These are phyloP conservation scores for Diaporthe humulicola DNA, from an alignment of 2,329 filamentous ascomycete genomes.

Conservation along the genomic window DNA sequence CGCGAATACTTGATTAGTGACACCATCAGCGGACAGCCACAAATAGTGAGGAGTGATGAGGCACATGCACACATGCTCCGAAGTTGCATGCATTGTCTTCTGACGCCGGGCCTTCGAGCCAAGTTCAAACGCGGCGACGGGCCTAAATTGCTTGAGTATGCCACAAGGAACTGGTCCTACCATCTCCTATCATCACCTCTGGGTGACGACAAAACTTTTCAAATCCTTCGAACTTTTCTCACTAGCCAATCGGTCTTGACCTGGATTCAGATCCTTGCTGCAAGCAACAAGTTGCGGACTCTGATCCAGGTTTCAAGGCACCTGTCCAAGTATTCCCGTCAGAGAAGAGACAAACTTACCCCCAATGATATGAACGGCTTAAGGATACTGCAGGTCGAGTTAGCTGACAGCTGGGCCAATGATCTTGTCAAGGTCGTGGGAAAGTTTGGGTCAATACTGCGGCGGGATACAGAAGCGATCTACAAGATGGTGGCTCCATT, in stretches of 20 bases:
- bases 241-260: background rate
- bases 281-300: background rate
- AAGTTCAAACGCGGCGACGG: background rate
- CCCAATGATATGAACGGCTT: conserved; percentile 46
- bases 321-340: background rate
- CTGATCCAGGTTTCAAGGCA: background rate
- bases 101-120: background rate
- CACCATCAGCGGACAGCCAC: background rate
- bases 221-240: background rate
- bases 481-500: background rate
- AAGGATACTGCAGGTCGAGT: background rate
- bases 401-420: background rate
- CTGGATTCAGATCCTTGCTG: conserved; percentile 11
- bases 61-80: background rate
- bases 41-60: background rate
- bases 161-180: background rate
- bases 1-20: conserved; percentile 2
- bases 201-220: background rate
- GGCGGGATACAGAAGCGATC: background rate
- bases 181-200: background rate
- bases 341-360: background rate
- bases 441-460: background rate
- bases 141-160: conserved; percentile 5
- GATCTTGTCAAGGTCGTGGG: background rate
- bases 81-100: background rate